Evolutionary conservation across 202 grass and related monocot genomes (phyloP).

Genomic region (Setaria italica): DNA sequence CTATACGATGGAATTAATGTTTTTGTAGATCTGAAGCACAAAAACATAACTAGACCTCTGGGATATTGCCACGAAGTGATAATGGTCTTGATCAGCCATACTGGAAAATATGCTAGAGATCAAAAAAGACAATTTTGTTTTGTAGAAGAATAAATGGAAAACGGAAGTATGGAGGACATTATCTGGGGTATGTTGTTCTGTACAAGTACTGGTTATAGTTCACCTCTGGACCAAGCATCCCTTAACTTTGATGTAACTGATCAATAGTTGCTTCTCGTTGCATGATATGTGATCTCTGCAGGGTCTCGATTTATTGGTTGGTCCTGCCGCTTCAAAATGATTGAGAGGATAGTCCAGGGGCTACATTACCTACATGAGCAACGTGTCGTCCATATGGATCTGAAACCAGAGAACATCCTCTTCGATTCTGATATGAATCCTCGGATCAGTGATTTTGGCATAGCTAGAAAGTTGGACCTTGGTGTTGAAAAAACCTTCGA

Average conservation of each 20-base stretch:
- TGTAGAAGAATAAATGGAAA: neutral
- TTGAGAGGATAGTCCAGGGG: constrained; percentile 3
- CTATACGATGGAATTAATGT: neutral
- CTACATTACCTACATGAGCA: constrained; percentile 4
- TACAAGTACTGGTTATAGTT: neutral
- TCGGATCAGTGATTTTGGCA: neutral
- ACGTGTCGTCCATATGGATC: neutral
- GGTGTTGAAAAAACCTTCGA: no score
- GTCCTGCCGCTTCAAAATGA: neutral
- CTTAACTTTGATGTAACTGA: no score
- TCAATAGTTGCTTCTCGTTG: no score
- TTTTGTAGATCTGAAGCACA: neutral
- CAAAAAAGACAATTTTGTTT: neutral
- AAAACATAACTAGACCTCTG: neutral
- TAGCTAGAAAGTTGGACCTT: neutral
- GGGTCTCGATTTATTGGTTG: neutral
- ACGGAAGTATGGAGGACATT: neutral
- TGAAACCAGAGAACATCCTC: constrained; percentile 36
- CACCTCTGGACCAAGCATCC: no score
- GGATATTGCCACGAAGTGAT: neutral
- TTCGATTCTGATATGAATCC: neutral
- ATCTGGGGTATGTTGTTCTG: neutral
- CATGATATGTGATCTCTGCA: neutral
- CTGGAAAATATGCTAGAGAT: neutral
- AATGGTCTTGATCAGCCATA: neutral